A percentile compares a stretch with the other conserved stretches of the same genome.
These are phyloP conservation scores for Alternaria ventricosa DNA, from an alignment of 2,329 filamentous ascomycete species.

Conservation along the genomic window DNA sequence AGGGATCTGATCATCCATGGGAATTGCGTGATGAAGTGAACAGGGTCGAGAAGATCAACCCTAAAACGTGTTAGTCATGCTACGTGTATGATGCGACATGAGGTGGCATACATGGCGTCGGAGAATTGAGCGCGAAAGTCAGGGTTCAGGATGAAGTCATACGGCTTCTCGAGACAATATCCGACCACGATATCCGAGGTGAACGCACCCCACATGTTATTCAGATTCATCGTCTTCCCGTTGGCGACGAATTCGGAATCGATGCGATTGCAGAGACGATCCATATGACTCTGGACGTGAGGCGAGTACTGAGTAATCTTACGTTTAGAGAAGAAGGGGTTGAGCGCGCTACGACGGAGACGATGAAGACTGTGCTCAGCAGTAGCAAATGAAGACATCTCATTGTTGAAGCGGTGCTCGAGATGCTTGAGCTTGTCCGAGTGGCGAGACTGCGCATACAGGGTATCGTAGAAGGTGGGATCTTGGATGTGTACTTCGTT, in stretches of 20 bases:
- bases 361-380: slow-evolving; percentile 2
- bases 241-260: neutral
- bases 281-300: neutral
- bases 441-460: neutral
- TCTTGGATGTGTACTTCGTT: neutral
- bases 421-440: neutral
- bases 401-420: slow-evolving; percentile 2
- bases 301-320: neutral
- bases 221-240: neutral
- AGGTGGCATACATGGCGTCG: neutral
- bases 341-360: slow-evolving; percentile 28
- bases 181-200: neutral
- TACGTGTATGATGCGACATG: neutral
- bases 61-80: neutral
- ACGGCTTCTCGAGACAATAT: neutral
- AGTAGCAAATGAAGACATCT: slow-evolving; percentile 1
- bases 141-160: neutral
- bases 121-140: neutral
- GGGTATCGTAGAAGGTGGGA: neutral
- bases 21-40: neutral
- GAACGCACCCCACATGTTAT: neutral
- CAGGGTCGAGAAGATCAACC: neutral
- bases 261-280: neutral
- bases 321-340: slow-evolving; percentile 8
- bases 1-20: neutral